phyloP scores from a whole-genome alignment of 2,329 filamentous ascomycete species.

The Chrysoporthe cubensis region DNA sequence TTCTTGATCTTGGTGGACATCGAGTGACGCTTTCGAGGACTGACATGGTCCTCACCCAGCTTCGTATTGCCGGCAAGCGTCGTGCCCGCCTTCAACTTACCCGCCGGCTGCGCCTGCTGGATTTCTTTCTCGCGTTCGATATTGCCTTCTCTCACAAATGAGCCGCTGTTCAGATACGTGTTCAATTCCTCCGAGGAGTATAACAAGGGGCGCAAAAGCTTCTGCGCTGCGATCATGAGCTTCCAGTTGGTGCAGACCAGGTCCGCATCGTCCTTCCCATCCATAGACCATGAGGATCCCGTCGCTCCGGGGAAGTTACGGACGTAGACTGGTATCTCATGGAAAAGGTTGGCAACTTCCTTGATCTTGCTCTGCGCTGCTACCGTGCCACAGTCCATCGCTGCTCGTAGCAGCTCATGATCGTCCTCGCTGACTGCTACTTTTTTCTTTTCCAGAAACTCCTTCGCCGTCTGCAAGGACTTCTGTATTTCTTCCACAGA shows the following conservation, averaged over 20 bases:
- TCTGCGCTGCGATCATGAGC: conserved; percentile 57
- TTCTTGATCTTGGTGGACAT: conserved; percentile 34
- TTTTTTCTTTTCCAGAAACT: conserved; percentile 67
- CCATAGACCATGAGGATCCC: conserved; percentile 69
- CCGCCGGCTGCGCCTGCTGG: conserved; percentile 25
- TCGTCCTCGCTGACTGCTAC: conserved; percentile 66
- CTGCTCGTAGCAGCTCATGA: conserved; percentile 60
- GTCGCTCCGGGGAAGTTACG: conserved; percentile 66
- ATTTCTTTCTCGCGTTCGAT: conserved; percentile 42
- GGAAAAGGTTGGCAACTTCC: conserved; percentile 67
- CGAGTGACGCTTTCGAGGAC: conserved; percentile 39
- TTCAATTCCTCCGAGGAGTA: conserved; percentile 50
- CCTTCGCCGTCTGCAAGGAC: conserved; percentile 67
- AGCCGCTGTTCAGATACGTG: conserved; percentile 51
- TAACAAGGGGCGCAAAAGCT: conserved; percentile 51
- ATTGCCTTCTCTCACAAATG: conserved; percentile 45
- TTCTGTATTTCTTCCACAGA: conserved; percentile 63
- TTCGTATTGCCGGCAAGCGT: conserved; percentile 49
- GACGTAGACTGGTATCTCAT: conserved; percentile 79
- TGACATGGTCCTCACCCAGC: conserved; percentile 42
- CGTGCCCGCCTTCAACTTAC: conserved; percentile 20
- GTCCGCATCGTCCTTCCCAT: conserved; percentile 54
- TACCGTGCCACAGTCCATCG: conserved; percentile 66
- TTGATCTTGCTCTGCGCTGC: conserved; percentile 67
- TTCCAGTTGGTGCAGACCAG: conserved; percentile 53